A percentile compares a stretch with the other conserved stretches of the same genome.
Conservation (phyloP, 352 stramenopile genomes). For the Pythium periplocum region DNA sequence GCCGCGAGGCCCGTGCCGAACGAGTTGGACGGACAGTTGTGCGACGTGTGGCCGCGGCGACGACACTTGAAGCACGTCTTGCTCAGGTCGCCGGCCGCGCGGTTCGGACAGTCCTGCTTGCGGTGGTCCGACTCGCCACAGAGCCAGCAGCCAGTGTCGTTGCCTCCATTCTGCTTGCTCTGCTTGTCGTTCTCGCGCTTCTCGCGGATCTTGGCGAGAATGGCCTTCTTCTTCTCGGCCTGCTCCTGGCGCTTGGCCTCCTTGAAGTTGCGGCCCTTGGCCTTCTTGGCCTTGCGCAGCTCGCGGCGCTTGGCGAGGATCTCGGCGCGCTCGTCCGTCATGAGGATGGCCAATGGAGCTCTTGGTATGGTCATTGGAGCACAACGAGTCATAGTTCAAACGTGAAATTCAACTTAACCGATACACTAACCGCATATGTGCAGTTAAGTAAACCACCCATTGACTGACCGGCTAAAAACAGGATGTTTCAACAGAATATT, state of each 20-base stretch:
- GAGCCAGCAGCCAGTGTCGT: conserved; percentile 63
- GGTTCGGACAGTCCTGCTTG: conserved; percentile 77
- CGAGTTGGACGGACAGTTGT: conserved; percentile 55
- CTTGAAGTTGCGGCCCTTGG: conserved; percentile 61
- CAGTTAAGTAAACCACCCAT: too few relatives aligned
- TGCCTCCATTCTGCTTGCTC: conserved; percentile 10
- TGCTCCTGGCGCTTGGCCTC: conserved; percentile 52
- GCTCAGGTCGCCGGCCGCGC: conserved; percentile 52
- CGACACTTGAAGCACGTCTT: conserved; percentile 86
- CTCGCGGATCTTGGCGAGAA: conserved; percentile 68
- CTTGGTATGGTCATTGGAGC: not conserved
- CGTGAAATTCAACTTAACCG: too few relatives aligned
- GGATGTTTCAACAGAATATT: too few relatives aligned
- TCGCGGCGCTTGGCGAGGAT: conserved; percentile 45
- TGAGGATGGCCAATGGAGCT: conserved; percentile 3
- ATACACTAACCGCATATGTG: too few relatives aligned
- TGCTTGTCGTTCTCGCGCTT: conserved; percentile 50
- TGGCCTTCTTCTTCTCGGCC: conserved; percentile 75
- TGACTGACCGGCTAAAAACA: too few relatives aligned
- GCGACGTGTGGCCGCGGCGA: conserved; percentile 72
- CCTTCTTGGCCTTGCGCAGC: conserved; percentile 80
- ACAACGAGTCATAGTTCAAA: too few relatives aligned
- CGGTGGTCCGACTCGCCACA: conserved; percentile 64
- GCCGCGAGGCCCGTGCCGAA: conserved; percentile 8
- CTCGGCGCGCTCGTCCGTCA: conserved; percentile 18